Base-by-base conservation (phyloP, 139 green algal species). In the Desmodesmus armatus region DNA sequence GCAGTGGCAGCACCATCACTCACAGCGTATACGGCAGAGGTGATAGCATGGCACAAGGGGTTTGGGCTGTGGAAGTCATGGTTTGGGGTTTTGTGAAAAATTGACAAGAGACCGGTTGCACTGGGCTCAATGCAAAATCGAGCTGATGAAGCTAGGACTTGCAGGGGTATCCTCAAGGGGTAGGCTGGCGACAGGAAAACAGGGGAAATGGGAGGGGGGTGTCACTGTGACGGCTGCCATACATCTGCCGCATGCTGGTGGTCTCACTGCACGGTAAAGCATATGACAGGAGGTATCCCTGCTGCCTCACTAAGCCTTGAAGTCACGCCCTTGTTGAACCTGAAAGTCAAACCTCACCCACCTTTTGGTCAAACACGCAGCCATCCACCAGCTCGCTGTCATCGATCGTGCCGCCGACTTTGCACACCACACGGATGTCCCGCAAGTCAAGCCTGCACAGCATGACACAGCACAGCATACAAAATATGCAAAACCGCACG, bases 351-450 rank as follows among this genome's bases (percentile, higher is more conserved):
- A n/a, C 9, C 2, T 3, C 39, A 19, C 74, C 0, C 62, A 84
- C 87, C 91, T 98, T 99, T 71, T 97, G 93, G 87, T 99, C 95
- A 88, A 99, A 98, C 63, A 99, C 96, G 84, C 99, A 91, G 43
- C 98, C 98, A 33, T 98, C 92, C 23, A 99, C 88, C 89, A 99
- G 94, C 90, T 98, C 92, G 35, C 90, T 96, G 90, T 99, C 97
- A 86, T 99, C 98, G 23, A 99, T 93, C 13, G 97, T 99, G 53
- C 96, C 98, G 33, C 98, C 98, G 15, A 95, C 71, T 92, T 99
- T 99, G 88, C 89, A 92, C 4, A 99, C 89, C 60, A 99, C 90
- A 70, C 93, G 94, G 85, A 99, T 97, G 91, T 99, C 96, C 21
- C 91, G 90, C 85, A 99, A 87, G 87, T 99, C 98, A 80, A 99